Evolutionary conservation across 139 green algal species (phyloP).

Genomic region (Coelastrella sp.): DNA sequence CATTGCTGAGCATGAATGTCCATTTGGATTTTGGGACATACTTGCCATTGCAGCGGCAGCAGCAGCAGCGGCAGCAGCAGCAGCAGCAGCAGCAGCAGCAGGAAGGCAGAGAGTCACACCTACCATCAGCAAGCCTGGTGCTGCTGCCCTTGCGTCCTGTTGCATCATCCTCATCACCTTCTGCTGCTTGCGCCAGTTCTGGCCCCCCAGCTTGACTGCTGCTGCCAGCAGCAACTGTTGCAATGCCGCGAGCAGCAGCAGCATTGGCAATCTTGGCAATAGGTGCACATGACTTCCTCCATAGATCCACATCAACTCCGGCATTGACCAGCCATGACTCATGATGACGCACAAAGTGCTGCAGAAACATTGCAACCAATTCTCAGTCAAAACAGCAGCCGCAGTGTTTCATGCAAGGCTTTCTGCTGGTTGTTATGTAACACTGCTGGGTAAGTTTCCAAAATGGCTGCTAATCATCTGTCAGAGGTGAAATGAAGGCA

Average conservation of each 20-base stretch:
- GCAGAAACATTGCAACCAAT: not conserved
- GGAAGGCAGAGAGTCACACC: too few relatives aligned
- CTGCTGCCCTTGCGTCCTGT: not conserved
- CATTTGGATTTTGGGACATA: too few relatives aligned
- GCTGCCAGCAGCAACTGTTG: constrained; percentile 16
- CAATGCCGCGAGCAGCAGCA: not conserved
- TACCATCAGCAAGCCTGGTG: constrained; percentile 26
- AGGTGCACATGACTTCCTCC: constrained; percentile 26
- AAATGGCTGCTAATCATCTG: too few relatives aligned
- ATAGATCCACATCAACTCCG: constrained; percentile 33
- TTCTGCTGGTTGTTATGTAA: not conserved
- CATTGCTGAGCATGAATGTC: too few relatives aligned
- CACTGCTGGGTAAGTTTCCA: too few relatives aligned
- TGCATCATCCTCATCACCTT: not conserved
- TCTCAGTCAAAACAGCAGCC: too few relatives aligned
- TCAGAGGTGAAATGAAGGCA: too few relatives aligned
- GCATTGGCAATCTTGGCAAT: not conserved
- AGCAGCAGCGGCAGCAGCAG: not conserved
- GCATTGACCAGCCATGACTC: constrained; percentile 18
- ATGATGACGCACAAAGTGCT: constrained; percentile 49
- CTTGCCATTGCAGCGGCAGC: not conserved
- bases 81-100: constrained; percentile 4
- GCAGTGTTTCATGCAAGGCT: too few relatives aligned
- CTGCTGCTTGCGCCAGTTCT: not conserved
- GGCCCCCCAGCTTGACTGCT: not conserved